These are phyloP conservation scores for Dactylonectria estremocensis DNA, from an alignment of 2,329 filamentous ascomycete species.

Conservation along the genomic window DNA sequence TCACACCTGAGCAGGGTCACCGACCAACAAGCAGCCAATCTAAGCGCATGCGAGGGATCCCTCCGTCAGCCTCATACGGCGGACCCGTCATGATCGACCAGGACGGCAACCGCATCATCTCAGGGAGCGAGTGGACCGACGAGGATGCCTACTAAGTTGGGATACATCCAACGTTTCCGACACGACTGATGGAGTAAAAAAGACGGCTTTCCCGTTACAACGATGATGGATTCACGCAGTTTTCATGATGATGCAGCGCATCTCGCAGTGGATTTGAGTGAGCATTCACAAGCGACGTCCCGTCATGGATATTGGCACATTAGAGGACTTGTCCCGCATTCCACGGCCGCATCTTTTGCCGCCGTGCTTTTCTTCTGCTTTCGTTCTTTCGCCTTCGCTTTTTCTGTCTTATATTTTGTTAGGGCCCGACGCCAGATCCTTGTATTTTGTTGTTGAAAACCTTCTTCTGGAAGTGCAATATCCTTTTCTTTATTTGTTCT, in stretches of 20 bases:
- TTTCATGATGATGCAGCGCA: slow-evolving; percentile 50
- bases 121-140: slow-evolving; percentile 77
- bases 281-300: slow-evolving; percentile 37
- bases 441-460: slow-evolving; percentile 25
- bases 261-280: slow-evolving; percentile 48
- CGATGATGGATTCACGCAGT: slow-evolving; percentile 48
- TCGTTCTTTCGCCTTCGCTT: slow-evolving; percentile 15
- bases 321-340: slow-evolving; percentile 9
- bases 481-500: slow-evolving; percentile 6
- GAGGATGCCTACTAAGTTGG: slow-evolving; percentile 69
- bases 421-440: slow-evolving; percentile 29
- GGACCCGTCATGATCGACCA: slow-evolving; percentile 67
- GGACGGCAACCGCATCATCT: slow-evolving; percentile 75
- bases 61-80: slow-evolving; percentile 63
- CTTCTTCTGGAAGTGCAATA: slow-evolving; percentile 26
- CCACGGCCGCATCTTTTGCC: slow-evolving; percentile 12
- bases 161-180: slow-evolving; percentile 5
- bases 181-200: slow-evolving; percentile 43
- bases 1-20: slow-evolving; percentile 65
- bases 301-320: slow-evolving; percentile 22
- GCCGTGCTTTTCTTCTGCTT: slow-evolving; percentile 5
- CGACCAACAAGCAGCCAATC: slow-evolving; percentile 59
- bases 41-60: slow-evolving; percentile 70
- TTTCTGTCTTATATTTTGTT: slow-evolving; percentile 30
- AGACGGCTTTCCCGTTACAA: slow-evolving; percentile 39